Conservation (phyloP, 345 rosid species). For the Iberis pinnata region DNA sequence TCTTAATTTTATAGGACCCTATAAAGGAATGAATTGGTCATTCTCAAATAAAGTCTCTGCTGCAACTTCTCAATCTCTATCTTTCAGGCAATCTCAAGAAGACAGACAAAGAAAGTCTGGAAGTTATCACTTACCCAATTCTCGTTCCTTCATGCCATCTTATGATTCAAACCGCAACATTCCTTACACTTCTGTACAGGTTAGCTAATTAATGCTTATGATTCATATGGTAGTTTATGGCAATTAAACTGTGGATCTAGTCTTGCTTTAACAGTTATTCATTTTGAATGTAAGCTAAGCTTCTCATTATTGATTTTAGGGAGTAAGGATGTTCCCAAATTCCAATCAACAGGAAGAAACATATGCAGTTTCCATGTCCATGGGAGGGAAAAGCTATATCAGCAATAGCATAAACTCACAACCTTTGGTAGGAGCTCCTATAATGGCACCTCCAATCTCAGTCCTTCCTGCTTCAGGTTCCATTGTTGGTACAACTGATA, state of each 20-base stretch:
- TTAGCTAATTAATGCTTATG: constrained; percentile 14
- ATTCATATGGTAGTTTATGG: background rate
- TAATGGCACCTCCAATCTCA: constrained; percentile 43
- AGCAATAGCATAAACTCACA: constrained; percentile 31
- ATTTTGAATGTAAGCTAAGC: background rate
- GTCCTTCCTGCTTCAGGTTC: constrained; percentile 42
- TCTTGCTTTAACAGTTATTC: no score
- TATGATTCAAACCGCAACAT: constrained; percentile 44
- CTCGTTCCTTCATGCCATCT: constrained; percentile 38
- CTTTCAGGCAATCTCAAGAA: constrained; percentile 57
- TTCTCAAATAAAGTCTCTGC: constrained; percentile 55
- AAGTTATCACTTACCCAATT: constrained; percentile 34
- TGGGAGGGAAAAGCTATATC: constrained; percentile 32
- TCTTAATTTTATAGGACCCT: constrained; percentile 27
- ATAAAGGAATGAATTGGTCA: constrained; percentile 54
- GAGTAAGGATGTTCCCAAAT: constrained; percentile 44
- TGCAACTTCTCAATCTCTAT: constrained; percentile 44
- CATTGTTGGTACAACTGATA: constrained; percentile 52
- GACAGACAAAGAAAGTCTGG: constrained; percentile 49
- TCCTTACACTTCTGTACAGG: constrained; percentile 40
- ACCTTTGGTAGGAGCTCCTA: constrained; percentile 46
- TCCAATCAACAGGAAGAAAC: constrained; percentile 42
- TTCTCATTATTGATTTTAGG: constrained; percentile 25
- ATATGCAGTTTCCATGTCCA: constrained; percentile 33
- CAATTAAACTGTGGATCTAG: background rate